Conservation (phyloP, 2,329 filamentous ascomycete species). For the Monascus ruber region DNA sequence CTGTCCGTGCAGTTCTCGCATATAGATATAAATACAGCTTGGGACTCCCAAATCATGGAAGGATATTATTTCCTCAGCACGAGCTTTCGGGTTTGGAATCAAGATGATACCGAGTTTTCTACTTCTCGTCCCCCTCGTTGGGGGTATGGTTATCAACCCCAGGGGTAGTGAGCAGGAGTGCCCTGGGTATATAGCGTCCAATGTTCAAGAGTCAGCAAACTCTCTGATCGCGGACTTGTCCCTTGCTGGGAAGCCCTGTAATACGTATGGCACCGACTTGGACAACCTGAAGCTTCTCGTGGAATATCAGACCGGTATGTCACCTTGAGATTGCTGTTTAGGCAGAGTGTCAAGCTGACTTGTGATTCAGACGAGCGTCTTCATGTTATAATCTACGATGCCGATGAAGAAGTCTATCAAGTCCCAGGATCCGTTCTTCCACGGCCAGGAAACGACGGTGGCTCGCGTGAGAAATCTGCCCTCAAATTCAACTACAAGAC, state of each 20-base stretch:
- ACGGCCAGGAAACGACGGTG: slow-evolving; percentile 38
- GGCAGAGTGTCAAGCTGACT: background rate
- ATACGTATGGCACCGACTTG: slow-evolving; percentile 49
- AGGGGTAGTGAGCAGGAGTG: slow-evolving; percentile 12
- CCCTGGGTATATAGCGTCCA: slow-evolving; percentile 28
- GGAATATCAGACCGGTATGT: slow-evolving; percentile 49
- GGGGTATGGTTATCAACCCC: slow-evolving; percentile 14
- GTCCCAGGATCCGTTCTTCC: slow-evolving; percentile 59
- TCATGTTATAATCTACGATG: slow-evolving; percentile 64
- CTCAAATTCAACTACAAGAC: slow-evolving; percentile 40
- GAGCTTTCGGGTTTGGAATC: too few species aligned
- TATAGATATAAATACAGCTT: too few species aligned
- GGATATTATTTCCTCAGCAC: too few species aligned
- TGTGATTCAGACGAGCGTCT: slow-evolving; percentile 47
- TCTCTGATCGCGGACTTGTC: slow-evolving; percentile 58
- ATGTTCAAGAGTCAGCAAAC: slow-evolving; percentile 18
- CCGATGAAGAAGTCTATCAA: slow-evolving; percentile 59
- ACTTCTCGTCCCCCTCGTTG: slow-evolving; percentile 17
- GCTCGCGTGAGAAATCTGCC: slow-evolving; percentile 35
- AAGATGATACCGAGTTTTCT: too few species aligned
- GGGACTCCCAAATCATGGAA: too few species aligned
- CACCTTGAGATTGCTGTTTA: background rate
- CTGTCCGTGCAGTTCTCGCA: too few species aligned
- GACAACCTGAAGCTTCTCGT: slow-evolving; percentile 46
- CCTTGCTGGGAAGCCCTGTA: slow-evolving; percentile 56